Evolutionary conservation across 2,329 filamentous ascomycete species (phyloP).

Genomic region (Neopestalotiopsis sp.): DNA sequence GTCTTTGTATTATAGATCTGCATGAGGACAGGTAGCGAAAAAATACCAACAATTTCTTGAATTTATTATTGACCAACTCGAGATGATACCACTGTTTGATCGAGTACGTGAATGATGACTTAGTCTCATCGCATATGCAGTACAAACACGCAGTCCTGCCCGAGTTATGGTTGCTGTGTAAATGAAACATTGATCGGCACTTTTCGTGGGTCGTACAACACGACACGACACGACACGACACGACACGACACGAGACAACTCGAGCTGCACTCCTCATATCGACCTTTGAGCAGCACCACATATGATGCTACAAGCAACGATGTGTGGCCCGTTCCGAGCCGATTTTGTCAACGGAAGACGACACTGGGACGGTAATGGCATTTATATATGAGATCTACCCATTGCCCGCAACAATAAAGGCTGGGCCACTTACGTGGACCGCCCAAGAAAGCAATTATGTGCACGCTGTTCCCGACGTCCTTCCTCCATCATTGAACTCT

Average conservation of each 20-base stretch:
- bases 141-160: background rate
- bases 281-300: background rate
- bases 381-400: background rate
- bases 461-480: background rate
- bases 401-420: too few relatives aligned
- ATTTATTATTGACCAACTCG: background rate
- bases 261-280: background rate
- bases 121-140: background rate
- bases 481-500: constrained; percentile 5
- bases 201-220: constrained; percentile 7
- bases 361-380: background rate
- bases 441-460: background rate
- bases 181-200: background rate
- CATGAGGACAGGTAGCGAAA: constrained; percentile 11
- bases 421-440: background rate
- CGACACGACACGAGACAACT: constrained; percentile 1
- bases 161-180: background rate
- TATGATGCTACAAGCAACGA: background rate
- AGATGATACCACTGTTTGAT: background rate
- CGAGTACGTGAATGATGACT: background rate
- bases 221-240: constrained; percentile 1
- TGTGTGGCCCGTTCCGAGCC: background rate
- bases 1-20: constrained; percentile 12
- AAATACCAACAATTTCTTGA: background rate
- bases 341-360: background rate